Conservation (phyloP, 2,329 filamentous ascomycete genomes). For the Penicillium palitans region DNA sequence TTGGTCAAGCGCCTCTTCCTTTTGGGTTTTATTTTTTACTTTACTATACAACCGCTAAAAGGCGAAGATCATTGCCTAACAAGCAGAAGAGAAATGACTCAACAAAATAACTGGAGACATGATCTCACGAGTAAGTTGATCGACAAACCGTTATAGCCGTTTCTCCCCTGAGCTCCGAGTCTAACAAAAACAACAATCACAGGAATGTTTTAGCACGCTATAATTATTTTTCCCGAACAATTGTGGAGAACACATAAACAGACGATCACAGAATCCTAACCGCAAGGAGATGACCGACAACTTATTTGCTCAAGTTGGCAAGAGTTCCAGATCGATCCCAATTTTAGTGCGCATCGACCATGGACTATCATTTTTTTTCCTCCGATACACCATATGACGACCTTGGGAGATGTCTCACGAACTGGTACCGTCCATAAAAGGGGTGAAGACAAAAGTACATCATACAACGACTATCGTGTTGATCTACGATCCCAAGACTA, state of each 20-base stretch:
- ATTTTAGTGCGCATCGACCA: conserved; percentile 19
- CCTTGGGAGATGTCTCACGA: background rate
- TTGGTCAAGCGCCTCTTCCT: background rate
- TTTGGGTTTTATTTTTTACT: background rate
- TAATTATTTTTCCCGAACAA: conserved; percentile 4
- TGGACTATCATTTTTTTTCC: background rate
- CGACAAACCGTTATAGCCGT: conserved; percentile 24
- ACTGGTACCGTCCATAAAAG: background rate
- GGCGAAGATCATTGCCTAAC: conserved; percentile 2
- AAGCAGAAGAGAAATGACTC: background rate
- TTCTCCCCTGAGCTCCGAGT: conserved; percentile 14
- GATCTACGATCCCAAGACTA: background rate
- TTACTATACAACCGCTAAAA: background rate
- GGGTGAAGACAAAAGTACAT: background rate
- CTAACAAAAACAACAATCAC: conserved; percentile 15
- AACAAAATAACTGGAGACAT: conserved; percentile 7
- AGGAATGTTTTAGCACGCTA: background rate
- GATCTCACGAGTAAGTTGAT: conserved; percentile 4
- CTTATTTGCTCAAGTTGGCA: conserved; percentile 26
- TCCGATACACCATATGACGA: background rate
- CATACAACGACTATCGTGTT: background rate
- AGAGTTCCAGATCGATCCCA: conserved; percentile 34
- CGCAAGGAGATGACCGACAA: conserved; percentile 26
- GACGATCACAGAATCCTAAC: conserved; percentile 32
- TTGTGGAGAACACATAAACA: conserved; percentile 23